A percentile compares a stretch with the other conserved stretches of the same genome.
Evolutionary conservation across 202 grass and related monocot species (phyloP).

Genomic region (Brachypodium distachyon): DNA sequence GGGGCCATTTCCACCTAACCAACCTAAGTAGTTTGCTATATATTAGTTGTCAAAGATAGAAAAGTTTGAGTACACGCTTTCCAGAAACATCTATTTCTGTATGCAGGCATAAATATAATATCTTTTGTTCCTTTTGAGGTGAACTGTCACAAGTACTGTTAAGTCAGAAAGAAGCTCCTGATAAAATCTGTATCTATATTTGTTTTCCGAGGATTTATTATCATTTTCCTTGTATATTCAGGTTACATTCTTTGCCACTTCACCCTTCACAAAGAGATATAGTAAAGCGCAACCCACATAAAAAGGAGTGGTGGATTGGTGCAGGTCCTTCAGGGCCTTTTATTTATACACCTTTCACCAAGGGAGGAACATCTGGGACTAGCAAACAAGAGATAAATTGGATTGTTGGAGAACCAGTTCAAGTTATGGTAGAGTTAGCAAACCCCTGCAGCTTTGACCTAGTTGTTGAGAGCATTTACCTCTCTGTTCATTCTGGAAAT

Average conservation of each 20-base stretch:
- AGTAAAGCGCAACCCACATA: slow-evolving; percentile 82
- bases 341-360: slow-evolving; percentile 97
- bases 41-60: neutral
- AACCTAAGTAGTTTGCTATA: neutral
- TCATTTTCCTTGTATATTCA: slow-evolving; percentile 14
- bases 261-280: slow-evolving; percentile 93
- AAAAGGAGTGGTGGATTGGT: slow-evolving; percentile 98
- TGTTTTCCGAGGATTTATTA: slow-evolving; percentile 1
- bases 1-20: neutral
- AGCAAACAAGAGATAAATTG: slow-evolving; percentile 77
- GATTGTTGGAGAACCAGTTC: slow-evolving; percentile 95
- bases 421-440: slow-evolving; percentile 96
- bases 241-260: slow-evolving; percentile 91
- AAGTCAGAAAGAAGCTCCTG: neutral
- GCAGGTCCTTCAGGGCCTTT: slow-evolving; percentile 88
- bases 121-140: no score
- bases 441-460: slow-evolving; percentile 98
- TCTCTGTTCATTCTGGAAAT: slow-evolving; percentile 94
- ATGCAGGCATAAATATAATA: no score
- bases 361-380: slow-evolving; percentile 40
- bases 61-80: neutral
- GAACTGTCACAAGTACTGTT: neutral
- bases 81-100: neutral
- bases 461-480: slow-evolving; percentile 92
- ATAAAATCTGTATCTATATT: neutral